Evolutionary conservation across 768 basidiomycete species (phyloP), one percentile per base, ranked within the genome.

Genomic region (Chlorophyllum brunneum): DNA sequence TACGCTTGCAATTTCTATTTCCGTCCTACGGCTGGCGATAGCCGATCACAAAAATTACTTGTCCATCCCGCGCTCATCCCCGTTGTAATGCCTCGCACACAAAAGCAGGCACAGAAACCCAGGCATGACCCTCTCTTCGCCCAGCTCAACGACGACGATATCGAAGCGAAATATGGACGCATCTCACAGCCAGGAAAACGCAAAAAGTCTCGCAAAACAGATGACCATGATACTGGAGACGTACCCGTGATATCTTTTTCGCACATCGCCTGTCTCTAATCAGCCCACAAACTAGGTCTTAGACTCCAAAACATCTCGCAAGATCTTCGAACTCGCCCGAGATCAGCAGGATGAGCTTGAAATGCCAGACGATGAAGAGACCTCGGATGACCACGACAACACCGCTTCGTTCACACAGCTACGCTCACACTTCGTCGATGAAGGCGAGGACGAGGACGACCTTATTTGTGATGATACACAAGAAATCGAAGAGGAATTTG

Each of bases 331-430:
- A 65, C 81, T 99, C 50, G 95, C 95, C 13, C 79, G 81, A 63
- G 86, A 90, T 59, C 95, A 99, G 68, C 94, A 98, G 69, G 86
- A 92, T 65, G 94, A 98, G 63, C 68, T 95, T 3, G 83, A 82
- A 48, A 76, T 82, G 59, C 72, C 73, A 15, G 81, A 83, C 24
- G 81, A 84, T 53, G 79, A 79, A 18, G 65, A 66, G 13, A 54
- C 61, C n/a, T 49, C 58, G 1, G 79, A 81, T 16, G 78, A 81
- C 16, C 76, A 73, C 16, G 71, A 71, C 16, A 66, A 24, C 61
- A 59, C 54, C 52, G 11, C 63, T 70, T 49, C 72, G 69, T 16
- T 59, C 59, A 52, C 69, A 69, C 16, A 67, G 72, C 54, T 48
- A 6, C 61, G 61, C 70, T 75, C 58, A 40, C 41, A 42, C 4